A percentile compares a stretch with the other conserved stretches of the same genome.
These are phyloP conservation scores for Brassica balearica DNA, from an alignment of 441 rosid genomes.

Conservation along the genomic window DNA sequence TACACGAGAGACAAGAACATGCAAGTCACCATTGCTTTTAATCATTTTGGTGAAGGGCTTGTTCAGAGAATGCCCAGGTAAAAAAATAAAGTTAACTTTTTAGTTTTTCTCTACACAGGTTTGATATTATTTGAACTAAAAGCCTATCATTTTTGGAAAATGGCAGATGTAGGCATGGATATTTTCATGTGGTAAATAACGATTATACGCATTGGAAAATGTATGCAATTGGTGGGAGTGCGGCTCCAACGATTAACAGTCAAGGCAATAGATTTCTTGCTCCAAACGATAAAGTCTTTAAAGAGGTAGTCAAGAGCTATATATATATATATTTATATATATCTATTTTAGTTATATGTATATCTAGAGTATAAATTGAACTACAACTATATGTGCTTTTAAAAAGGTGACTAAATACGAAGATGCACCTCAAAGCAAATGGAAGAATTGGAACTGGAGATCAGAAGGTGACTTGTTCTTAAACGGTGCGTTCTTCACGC, in stretches of 20 bases:
- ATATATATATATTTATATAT: no score
- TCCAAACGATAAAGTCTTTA: slow-evolving; percentile 45
- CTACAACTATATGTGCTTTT: background rate
- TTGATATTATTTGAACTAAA: no score
- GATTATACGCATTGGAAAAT: slow-evolving; percentile 60
- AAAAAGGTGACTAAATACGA: slow-evolving; percentile 54
- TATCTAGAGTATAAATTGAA: background rate
- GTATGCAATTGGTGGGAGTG: slow-evolving; percentile 63
- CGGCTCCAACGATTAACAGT: slow-evolving; percentile 56
- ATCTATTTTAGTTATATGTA: no score
- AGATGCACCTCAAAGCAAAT: slow-evolving; percentile 44
- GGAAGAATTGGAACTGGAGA: slow-evolving; percentile 59
- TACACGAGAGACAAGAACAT: slow-evolving; percentile 53
- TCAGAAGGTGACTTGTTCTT: slow-evolving; percentile 54
- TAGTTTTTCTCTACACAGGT: background rate
- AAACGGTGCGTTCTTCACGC: slow-evolving; percentile 55
- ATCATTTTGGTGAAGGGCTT: slow-evolving; percentile 58
- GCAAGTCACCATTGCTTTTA: slow-evolving; percentile 60
- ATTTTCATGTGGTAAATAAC: slow-evolving; percentile 61
- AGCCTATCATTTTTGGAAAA: background rate
- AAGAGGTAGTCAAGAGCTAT: slow-evolving; percentile 39
- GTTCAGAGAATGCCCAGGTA: slow-evolving; percentile 62
- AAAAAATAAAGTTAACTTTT: background rate
- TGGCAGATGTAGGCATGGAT: slow-evolving; percentile 58
- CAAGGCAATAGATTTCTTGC: slow-evolving; percentile 57